Percentiles rank a stretch among this genome's conserved stretches.
Evolutionary conservation across 805 yeast species (phyloP).

Genomic region (Hanseniaspora meyeri): DNA sequence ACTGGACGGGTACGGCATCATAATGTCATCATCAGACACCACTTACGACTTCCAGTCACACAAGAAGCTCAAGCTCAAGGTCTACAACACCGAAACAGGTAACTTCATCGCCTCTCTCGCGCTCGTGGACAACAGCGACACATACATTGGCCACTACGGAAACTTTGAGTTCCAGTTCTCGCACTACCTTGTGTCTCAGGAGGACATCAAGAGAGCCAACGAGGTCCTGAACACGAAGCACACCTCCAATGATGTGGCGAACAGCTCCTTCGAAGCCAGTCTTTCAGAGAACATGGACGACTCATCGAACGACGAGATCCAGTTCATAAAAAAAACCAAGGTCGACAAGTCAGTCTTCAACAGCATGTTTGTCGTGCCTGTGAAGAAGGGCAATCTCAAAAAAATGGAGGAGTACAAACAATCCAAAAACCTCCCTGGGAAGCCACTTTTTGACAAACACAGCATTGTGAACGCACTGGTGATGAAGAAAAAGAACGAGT

Average conservation of each 20-base stretch:
- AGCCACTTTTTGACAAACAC: constrained; percentile 28
- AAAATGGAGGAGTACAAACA: not conserved
- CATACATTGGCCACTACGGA: constrained; percentile 15
- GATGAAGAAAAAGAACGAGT: constrained; percentile 29
- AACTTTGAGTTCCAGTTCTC: constrained; percentile 20
- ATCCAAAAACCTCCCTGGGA: not conserved
- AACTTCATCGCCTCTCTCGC: constrained; percentile 27
- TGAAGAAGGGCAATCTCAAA: not conserved
- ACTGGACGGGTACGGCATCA: constrained; percentile 61
- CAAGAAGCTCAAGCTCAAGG: constrained; percentile 16
- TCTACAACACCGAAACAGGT: constrained; percentile 52
- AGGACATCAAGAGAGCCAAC: not conserved
- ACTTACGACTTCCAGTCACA: constrained; percentile 32
- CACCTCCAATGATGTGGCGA: constrained; percentile 8
- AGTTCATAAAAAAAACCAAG: not conserved
- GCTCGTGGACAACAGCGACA: constrained; percentile 14
- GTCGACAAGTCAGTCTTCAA: not conserved
- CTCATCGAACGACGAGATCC: not conserved
- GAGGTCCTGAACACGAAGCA: not conserved
- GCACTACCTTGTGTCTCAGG: constrained; percentile 6
- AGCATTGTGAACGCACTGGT: constrained; percentile 31
- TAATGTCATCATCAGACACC: constrained; percentile 22
- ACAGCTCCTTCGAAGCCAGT: not conserved
- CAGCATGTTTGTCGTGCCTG: constrained; percentile 1
- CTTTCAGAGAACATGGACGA: not conserved